Evolutionary conservation across 352 stramenopile species (phyloP).

Genomic region (Phytophthora idaei): DNA sequence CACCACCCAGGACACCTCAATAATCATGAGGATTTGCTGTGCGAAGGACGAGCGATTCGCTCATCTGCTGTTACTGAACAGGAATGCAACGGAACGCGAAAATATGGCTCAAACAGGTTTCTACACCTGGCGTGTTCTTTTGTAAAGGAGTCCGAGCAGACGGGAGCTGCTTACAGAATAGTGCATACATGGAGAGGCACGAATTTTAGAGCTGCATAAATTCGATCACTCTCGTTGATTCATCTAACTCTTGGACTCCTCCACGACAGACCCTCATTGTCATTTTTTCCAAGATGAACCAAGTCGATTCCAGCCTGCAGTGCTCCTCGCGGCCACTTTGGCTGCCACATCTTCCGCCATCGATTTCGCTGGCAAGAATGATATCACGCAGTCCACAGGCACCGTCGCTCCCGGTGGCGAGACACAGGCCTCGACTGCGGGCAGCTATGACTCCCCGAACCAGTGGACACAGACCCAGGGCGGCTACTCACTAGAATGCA

Average conservation of each 20-base stretch:
- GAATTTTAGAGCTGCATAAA: neutral
- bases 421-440: slow-evolving; percentile 9
- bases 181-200: neutral
- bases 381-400: slow-evolving; percentile 17
- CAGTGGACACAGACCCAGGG: slow-evolving; percentile 29
- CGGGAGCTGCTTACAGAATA: too few species aligned
- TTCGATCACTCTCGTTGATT: neutral
- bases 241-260: too few species aligned
- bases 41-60: neutral
- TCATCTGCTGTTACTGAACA: slow-evolving; percentile 8
- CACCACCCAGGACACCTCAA: slow-evolving; percentile 1
- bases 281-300: slow-evolving; percentile 17
- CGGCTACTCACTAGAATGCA: slow-evolving; percentile 17
- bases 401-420: slow-evolving; percentile 13
- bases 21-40: neutral
- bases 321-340: slow-evolving; percentile 22
- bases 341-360: slow-evolving; percentile 12
- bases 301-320: slow-evolving; percentile 20
- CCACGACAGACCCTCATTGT: slow-evolving; percentile 9
- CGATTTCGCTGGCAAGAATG: slow-evolving; percentile 22
- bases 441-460: slow-evolving; percentile 7
- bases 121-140: neutral
- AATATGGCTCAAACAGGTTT: neutral
- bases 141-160: neutral
- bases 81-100: neutral